Evolutionary conservation across 768 basidiomycete genomes (phyloP), one percentile per base, ranked within the genome.

Genomic region (Agrocybe chaxingu): DNA sequence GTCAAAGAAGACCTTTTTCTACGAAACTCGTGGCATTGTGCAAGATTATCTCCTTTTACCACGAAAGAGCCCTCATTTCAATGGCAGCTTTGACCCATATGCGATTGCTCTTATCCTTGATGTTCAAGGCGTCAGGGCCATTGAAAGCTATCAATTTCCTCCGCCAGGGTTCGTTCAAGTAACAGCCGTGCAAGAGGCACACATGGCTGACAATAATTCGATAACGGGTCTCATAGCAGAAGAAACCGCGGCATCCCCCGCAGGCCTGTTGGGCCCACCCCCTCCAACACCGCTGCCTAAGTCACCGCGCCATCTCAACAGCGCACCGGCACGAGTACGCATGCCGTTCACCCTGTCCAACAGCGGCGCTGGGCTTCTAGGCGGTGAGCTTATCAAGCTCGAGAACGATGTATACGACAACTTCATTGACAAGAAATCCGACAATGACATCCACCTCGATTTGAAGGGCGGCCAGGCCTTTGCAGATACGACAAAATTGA

Each of bases 31-130:
- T 7, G 78, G 81, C 1, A 69, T 80, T 0, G 75, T 84, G 7
- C 89, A 93, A 60, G 92, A 97, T 60, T 92, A 88, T 63, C 65
- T 88, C 13, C 76, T 93, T 13, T 62, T 92, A n/a, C 87, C 92
- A 1, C 76, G 78, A 42, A 69, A 74, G 7, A 85, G 63, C 45
- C 90, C 90, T 3, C 86, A 92, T 65, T 87, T 85, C 62, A 67
- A 72, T 35, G 79, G 84, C 3, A 68, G 76, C 8, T 84, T 75
- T 62, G 89, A 93, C 58, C 86, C 91, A 0, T 71, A 77, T 48
- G 74, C 84, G 2, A 81, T 95, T 13, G 57, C 94, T 41, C 63
- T 88, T 2, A 75, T 79, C 0, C 83, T 83, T 34, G 70, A 75
- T 0, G 71, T 75, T 1, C 71, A 72, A 4, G 69, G 70, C 7